Evolutionary conservation across 2,329 filamentous ascomycete species (phyloP), one percentile per base, ranked within the genome.

Genomic region (Colletotrichum theobromicola): DNA sequence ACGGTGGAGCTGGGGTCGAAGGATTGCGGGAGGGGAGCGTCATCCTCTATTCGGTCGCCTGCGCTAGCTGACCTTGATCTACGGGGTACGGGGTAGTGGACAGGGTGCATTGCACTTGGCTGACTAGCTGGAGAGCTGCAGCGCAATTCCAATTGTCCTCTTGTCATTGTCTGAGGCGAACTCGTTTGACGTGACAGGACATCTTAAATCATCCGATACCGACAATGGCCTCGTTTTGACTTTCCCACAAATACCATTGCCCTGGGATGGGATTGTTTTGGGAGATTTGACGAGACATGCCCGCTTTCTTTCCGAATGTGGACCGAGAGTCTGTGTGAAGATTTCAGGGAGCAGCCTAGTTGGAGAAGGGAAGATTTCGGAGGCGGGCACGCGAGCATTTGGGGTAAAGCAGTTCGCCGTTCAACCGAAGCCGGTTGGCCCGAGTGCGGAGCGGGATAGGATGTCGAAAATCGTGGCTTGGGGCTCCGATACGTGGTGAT

Each of bases 201-300:
- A 42, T 21, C 30, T 67, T 50, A 37, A 30, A 57, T 67, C 72
- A 63, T 72, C 68, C 42, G 62, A 72, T 57, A 10, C 9, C 5
- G 21, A 61, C 9, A 30, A 35, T 70, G 50, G 26, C 18, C 32
- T 74, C 16, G 34, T 62, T 74, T 62, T 74, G 10, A 34, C 24
- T 46, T 57, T 74, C 7, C 13, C 12, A 32, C 42, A 42, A 55
- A 62, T 67, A 18, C 37, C 67, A 34, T 71, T 32, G 16, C n/a
- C 24, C 72, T 28, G 42, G 55, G 55, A 67, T 42, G 62, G 61
- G 8, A 62, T 55, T 57, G 55, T 57, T 69, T 66, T 30, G 26
- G 28, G 53, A 35, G 9, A 21, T 35, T 71, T 72, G 67, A 57
- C 72, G 61, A 74, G 61, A 50, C 55, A 72, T 66, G 28, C 67